A percentile compares a stretch with the other conserved stretches of the same genome.
Evolutionary conservation across 2,329 filamentous ascomycete genomes (phyloP).

Genomic region (Cytospora chrysosperma): DNA sequence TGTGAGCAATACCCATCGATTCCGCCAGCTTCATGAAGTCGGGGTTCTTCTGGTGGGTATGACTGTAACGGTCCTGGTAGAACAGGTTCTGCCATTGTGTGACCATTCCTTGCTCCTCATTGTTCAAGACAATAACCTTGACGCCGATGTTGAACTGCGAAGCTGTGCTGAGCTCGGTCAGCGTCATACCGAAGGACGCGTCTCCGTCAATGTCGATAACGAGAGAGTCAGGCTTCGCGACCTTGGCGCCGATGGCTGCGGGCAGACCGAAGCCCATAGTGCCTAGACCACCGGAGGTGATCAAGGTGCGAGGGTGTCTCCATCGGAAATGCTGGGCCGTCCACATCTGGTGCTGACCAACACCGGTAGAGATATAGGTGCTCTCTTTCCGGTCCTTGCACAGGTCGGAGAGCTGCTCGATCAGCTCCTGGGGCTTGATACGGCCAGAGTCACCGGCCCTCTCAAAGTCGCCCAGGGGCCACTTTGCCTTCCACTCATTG

Average conservation of each 20-base stretch:
- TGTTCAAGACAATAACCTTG: slow-evolving; percentile 94
- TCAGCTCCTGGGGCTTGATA: slow-evolving; percentile 93
- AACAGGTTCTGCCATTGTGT: slow-evolving; percentile 98
- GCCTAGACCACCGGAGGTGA: slow-evolving; percentile 92
- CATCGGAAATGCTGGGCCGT: slow-evolving; percentile 94
- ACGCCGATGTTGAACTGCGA: slow-evolving; percentile 95
- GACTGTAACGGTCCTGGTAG: slow-evolving; percentile 88
- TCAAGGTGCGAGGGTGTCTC: slow-evolving; percentile 87
- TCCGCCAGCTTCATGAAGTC: slow-evolving; percentile 92
- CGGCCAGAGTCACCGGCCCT: slow-evolving; percentile 70
- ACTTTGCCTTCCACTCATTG: slow-evolving; percentile 84
- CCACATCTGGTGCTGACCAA: slow-evolving; percentile 99
- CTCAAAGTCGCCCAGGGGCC: slow-evolving; percentile 82
- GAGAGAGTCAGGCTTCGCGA: slow-evolving; percentile 70
- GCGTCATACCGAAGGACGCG: slow-evolving; percentile 98
- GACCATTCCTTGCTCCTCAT: slow-evolving; percentile 98
- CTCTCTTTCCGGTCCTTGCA: slow-evolving; percentile 77
- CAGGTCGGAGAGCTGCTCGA: slow-evolving; percentile 84
- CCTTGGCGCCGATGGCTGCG: slow-evolving; percentile 93
- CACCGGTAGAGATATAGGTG: slow-evolving; percentile 88
- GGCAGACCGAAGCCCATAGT: slow-evolving; percentile 97
- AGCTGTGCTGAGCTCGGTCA: slow-evolving; percentile 90
- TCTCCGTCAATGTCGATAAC: slow-evolving; percentile 97
- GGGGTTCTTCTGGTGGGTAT: slow-evolving; percentile 94
- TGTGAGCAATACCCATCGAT: slow-evolving; percentile 81